These are phyloP conservation scores for Elsinoe arachidis DNA, from an alignment of 2,329 filamentous ascomycete species.

Conservation along the genomic window DNA sequence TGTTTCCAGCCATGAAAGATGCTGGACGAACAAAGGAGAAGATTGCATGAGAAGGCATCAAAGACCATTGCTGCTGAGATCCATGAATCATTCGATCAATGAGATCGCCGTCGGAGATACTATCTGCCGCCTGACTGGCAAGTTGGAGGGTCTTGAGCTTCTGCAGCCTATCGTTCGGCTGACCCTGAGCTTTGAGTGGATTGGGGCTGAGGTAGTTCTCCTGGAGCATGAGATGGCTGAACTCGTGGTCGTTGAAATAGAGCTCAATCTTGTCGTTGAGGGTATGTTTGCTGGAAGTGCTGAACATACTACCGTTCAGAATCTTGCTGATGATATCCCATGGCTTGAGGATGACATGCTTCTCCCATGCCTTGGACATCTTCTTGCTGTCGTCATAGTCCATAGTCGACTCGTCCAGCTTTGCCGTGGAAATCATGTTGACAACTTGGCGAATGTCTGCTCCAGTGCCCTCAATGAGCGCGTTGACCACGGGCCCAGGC, in stretches of 20 bases:
- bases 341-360: conserved; percentile 90
- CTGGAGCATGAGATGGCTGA: conserved; percentile 94
- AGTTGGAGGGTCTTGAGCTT: conserved; percentile 79
- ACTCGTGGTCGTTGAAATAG: conserved; percentile 98
- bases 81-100: conserved; percentile 98
- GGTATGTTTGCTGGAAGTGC: conserved; percentile 70
- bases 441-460: conserved; percentile 96
- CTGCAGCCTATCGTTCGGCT: conserved; percentile 48
- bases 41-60: conserved; percentile 93
- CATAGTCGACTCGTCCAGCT: conserved; percentile 73
- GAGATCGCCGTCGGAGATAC: conserved; percentile 93
- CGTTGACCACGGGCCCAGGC: conserved; percentile 73
- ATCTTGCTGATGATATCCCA: conserved; percentile 98
- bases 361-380: conserved; percentile 98
- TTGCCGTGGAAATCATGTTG: conserved; percentile 95
- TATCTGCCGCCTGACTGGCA: conserved; percentile 79
- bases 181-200: conserved; percentile 56
- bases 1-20: conserved; percentile 74
- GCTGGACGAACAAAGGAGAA: conserved; percentile 92
- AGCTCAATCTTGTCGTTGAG: conserved; percentile 97
- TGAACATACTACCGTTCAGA: conserved; percentile 77
- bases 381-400: conserved; percentile 77
- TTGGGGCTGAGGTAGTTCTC: conserved; percentile 90
- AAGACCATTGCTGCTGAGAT: conserved; percentile 92
- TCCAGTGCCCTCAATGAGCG: conserved; percentile 88